Evolutionary conservation across 768 basidiomycete species (phyloP).

Genomic region (Mycena chlorophos): DNA sequence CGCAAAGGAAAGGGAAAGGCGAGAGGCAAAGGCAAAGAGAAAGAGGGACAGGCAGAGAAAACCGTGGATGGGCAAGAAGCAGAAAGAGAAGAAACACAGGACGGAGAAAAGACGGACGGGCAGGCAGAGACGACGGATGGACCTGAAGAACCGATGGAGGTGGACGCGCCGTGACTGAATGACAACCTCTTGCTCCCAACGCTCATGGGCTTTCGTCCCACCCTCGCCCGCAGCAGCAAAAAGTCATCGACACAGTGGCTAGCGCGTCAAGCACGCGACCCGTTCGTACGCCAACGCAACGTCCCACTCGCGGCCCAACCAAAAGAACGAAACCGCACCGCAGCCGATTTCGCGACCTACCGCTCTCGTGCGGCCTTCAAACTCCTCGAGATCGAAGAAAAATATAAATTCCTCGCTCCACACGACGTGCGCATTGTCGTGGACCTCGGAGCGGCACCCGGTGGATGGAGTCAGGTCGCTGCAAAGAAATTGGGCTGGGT

Average conservation of each 20-base stretch:
- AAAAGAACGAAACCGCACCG: neutral
- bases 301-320: constrained; percentile 24
- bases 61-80: neutral
- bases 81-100: neutral
- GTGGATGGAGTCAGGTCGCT: constrained; percentile 92
- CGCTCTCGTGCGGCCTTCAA: constrained; percentile 93
- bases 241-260: constrained; percentile 64
- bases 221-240: constrained; percentile 23
- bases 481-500: constrained; percentile 60
- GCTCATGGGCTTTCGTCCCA: too few relatives aligned
- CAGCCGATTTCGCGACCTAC: constrained; percentile 42
- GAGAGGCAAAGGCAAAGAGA: constrained; percentile 7
- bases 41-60: constrained; percentile 13
- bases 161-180: too few relatives aligned
- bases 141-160: too few relatives aligned
- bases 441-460: constrained; percentile 90
- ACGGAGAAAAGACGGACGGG: too few relatives aligned
- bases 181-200: too few relatives aligned
- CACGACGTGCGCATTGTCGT: constrained; percentile 64
- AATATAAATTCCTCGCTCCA: constrained; percentile 51
- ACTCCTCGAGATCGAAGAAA: constrained; percentile 73
- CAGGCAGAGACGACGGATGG: too few relatives aligned
- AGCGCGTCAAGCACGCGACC: constrained; percentile 66
- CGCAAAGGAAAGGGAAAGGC: neutral
- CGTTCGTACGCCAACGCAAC: constrained; percentile 63